Percentiles rank a stretch among this genome's conserved stretches.
These are phyloP conservation scores for Biscutella laevigata DNA, from an alignment of 441 rosid genomes.

Conservation along the genomic window DNA sequence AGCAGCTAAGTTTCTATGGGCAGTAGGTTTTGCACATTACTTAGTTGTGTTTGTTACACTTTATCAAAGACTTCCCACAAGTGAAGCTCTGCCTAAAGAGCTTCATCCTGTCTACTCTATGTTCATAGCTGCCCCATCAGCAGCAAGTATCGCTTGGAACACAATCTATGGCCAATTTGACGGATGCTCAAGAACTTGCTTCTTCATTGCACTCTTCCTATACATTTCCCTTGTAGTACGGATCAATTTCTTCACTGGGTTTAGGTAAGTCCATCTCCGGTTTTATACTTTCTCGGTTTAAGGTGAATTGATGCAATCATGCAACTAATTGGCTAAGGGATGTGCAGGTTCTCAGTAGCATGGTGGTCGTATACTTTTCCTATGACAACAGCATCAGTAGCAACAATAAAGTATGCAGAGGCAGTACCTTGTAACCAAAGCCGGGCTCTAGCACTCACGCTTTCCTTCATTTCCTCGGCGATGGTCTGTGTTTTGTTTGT, in stretches of 20 bases:
- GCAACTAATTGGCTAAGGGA: not conserved
- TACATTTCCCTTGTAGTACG: constrained; percentile 60
- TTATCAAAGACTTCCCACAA: constrained; percentile 77
- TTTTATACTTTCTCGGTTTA: not conserved
- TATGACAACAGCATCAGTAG: constrained; percentile 79
- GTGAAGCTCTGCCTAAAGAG: constrained; percentile 81
- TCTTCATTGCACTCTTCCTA: constrained; percentile 74
- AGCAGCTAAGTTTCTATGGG: constrained; percentile 77
- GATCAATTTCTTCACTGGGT: constrained; percentile 85
- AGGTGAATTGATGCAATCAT: not conserved
- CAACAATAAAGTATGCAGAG: constrained; percentile 77
- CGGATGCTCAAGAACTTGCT: constrained; percentile 69
- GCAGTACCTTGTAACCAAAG: constrained; percentile 49
- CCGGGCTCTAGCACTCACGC: constrained; percentile 54
- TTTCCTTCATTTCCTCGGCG: constrained; percentile 62
- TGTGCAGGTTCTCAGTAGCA: constrained; percentile 68
- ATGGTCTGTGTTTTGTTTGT: constrained; percentile 58
- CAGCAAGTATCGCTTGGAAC: constrained; percentile 85
- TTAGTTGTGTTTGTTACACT: constrained; percentile 75
- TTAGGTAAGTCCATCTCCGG: constrained; percentile 37
- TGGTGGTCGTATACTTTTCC: constrained; percentile 96
- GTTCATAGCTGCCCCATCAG: constrained; percentile 96
- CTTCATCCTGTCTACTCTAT: constrained; percentile 85
- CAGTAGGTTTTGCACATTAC: constrained; percentile 81
- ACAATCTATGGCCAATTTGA: constrained; percentile 67